A percentile compares a stretch with the other conserved stretches of the same genome.
Conservation (phyloP, 441 rosid genomes). For the Sinapis alba region DNA sequence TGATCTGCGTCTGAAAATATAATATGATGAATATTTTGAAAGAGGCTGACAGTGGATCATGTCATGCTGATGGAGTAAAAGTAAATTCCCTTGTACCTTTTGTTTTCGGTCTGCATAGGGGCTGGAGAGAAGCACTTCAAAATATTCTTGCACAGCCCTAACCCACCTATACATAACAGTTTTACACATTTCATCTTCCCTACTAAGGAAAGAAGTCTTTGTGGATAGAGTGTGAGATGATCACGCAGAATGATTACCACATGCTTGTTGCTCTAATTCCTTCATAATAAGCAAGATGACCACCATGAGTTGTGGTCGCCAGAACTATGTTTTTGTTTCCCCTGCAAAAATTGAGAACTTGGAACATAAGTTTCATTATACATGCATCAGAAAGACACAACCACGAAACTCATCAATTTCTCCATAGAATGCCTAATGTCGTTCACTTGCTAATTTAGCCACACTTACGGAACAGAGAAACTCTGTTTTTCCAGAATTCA, state of each 20-base stretch:
- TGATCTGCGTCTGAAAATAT: constrained; percentile 40
- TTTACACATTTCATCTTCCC: neutral
- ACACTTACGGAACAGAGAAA: constrained; percentile 3
- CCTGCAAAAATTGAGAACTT: constrained; percentile 46
- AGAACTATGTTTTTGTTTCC: constrained; percentile 69
- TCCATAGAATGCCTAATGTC: neutral
- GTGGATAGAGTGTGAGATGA: neutral
- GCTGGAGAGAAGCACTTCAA: constrained; percentile 61
- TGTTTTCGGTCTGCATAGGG: constrained; percentile 49
- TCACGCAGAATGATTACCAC: constrained; percentile 56
- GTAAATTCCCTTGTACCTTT: constrained; percentile 43
- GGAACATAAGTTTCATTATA: constrained; percentile 13
- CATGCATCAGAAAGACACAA: constrained; percentile 12
- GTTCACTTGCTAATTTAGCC: neutral
- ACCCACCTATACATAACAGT: constrained; percentile 71
- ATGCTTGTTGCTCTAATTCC: constrained; percentile 68
- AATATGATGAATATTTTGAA: constrained; percentile 10
- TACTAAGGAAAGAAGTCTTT: neutral
- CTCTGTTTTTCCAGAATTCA: neutral
- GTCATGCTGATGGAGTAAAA: neutral
- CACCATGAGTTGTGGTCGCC: constrained; percentile 77
- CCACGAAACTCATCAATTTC: neutral
- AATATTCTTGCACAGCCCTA: constrained; percentile 72
- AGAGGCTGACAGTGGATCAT: neutral
- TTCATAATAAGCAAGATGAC: constrained; percentile 79